These are phyloP conservation scores for Thalassiosira mediterranea DNA, from an alignment of 352 stramenopile species.

Conservation along the genomic window DNA sequence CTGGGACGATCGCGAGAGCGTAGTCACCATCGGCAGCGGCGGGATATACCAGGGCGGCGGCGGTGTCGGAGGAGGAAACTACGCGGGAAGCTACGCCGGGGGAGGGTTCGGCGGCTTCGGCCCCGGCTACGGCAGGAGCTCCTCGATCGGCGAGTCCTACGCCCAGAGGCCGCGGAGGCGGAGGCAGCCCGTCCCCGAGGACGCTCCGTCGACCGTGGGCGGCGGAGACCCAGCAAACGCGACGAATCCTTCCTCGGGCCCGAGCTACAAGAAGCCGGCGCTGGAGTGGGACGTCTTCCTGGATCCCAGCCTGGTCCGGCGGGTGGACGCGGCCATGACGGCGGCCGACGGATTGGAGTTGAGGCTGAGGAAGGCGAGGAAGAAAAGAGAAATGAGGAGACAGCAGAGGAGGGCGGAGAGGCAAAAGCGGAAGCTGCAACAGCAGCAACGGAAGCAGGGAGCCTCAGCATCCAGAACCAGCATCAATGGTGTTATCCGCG, in stretches of 20 bases:
- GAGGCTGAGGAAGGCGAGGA: slow-evolving; percentile 38
- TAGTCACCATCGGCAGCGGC: too few relatives aligned
- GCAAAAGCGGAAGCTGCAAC: too few relatives aligned
- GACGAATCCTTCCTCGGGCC: slow-evolving; percentile 1
- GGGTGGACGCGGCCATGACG: slow-evolving; percentile 71
- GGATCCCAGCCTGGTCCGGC: slow-evolving; percentile 68
- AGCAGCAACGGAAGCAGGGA: background rate
- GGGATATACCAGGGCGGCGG: background rate
- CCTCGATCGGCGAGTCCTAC: too few relatives aligned
- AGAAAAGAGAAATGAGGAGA: slow-evolving; percentile 16
- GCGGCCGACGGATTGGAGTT: slow-evolving; percentile 66
- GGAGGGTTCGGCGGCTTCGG: too few relatives aligned
- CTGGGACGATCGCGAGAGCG: too few relatives aligned
- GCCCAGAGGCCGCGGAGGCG: too few relatives aligned
- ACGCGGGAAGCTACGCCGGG: background rate
- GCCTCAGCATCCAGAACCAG: too few relatives aligned
- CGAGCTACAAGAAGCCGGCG: slow-evolving; percentile 50
- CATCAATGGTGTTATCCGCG: too few relatives aligned
- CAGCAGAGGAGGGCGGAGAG: background rate
- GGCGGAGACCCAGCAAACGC: too few relatives aligned
- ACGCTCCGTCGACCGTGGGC: too few relatives aligned
- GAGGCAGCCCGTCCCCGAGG: too few relatives aligned
- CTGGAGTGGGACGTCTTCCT: slow-evolving; percentile 85
- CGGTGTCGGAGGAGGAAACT: background rate
- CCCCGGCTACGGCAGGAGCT: background rate